Evolutionary conservation across 2,329 filamentous ascomycete species (phyloP), one percentile per base, ranked within the genome.

Genomic region (Neofusicoccum parvum): DNA sequence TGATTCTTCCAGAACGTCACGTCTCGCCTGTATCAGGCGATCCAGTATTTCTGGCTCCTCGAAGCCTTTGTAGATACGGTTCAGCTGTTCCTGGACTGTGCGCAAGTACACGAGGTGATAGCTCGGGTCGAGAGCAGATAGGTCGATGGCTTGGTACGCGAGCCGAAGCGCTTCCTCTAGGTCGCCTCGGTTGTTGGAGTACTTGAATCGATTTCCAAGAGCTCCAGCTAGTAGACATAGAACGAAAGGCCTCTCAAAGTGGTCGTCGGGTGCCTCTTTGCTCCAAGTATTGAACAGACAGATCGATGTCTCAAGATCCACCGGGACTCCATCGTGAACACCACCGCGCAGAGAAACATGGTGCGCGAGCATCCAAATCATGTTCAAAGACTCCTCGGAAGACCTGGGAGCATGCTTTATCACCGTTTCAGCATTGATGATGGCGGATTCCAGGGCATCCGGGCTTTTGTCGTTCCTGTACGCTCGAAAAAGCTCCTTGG

Each of bases 131-230:
- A 59, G 39, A n/a, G 17, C 39, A 10, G 54, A 59, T 6, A 34
- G 54, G 11, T 17, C 27, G 5, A 65, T 23, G 5, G 65, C 65
- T 43, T 17, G n/a, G 10, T 62, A 15, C 7, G 65, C 49, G 12
- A 58, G 32, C 11, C 49, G 15, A 32, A 67, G 32, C 3, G 65
- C 65, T 27, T 65, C 51, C 5, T 64, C 65, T 6, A 64, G 46
- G 27, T 60, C 50, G 10, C 3, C 11, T 7, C 36, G 43, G 14
- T 53, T 32, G 1, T 32, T 37, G 11, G 54, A 45, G 6, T 15
- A 15, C 3, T 34, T n/a, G 27, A 59, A 59, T 11, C 37, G 3
- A 12, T 2, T 7, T 4, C 7, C 12, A n/a, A 59, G 37, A 46
- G 15, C 39, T 5, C 17, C 37, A 9, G 54, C 54, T 5, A 59